Conservation (phyloP, 1,284 basidiomycete species). For the Apiotrichum siamense region DNA sequence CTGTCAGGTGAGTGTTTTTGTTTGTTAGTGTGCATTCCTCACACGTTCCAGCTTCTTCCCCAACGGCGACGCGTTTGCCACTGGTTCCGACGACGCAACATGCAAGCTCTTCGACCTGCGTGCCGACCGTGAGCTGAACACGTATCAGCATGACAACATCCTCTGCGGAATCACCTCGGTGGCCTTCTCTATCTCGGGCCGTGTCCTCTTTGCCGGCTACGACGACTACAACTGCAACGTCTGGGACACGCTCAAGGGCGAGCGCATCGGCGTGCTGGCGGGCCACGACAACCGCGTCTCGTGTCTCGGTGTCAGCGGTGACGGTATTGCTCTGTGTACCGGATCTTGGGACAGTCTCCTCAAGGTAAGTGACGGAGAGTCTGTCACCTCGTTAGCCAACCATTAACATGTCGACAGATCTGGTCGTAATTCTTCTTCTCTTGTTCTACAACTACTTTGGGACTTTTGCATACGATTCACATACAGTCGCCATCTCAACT, state of each 20-base stretch:
- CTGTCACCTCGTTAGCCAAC: no score
- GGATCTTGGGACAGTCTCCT: conserved; percentile 96
- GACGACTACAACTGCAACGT: conserved; percentile 99
- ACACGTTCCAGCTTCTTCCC: conserved; percentile 78
- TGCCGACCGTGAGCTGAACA: conserved; percentile 91
- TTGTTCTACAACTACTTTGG: background rate
- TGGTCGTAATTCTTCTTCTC: conserved; percentile 11
- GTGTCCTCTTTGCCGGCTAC: conserved; percentile 95
- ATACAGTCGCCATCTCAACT: background rate
- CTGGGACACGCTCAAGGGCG: conserved; percentile 97
- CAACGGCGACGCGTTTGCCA: conserved; percentile 96
- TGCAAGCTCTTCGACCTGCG: conserved; percentile 97
- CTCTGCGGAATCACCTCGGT: conserved; percentile 98
- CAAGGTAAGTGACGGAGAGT: conserved; percentile 58
- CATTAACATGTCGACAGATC: conserved; percentile 5
- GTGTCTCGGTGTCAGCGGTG: conserved; percentile 89
- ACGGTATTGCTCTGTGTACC: conserved; percentile 97
- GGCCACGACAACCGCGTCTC: conserved; percentile 97
- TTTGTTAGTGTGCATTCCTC: background rate
- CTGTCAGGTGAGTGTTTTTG: conserved; percentile 70
- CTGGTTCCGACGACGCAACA: conserved; percentile 97
- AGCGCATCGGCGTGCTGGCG: conserved; percentile 90
- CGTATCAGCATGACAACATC: conserved; percentile 97
- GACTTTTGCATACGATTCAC: conserved; percentile 1
- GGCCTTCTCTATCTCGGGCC: conserved; percentile 93